Conservation (phyloP, 352 stramenopile genomes). For the Aphanomyces stellatus region DNA sequence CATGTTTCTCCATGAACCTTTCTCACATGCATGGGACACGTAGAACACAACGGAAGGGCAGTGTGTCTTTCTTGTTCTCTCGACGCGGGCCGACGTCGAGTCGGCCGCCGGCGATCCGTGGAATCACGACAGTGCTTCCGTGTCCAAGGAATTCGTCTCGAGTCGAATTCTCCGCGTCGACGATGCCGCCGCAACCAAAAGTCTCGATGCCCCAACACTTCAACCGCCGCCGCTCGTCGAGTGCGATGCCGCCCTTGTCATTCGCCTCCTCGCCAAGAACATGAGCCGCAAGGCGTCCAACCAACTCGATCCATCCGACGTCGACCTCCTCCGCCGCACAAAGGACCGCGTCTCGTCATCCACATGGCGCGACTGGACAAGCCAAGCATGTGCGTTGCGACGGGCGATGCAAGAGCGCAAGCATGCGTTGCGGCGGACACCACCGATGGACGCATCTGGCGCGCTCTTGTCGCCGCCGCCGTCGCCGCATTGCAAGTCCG, state of each 20-base stretch:
- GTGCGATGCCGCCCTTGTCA: no score
- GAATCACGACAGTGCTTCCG: no score
- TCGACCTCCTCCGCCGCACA: background rate
- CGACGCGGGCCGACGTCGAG: background rate
- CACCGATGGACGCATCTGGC: background rate
- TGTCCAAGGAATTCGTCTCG: background rate
- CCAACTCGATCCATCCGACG: background rate
- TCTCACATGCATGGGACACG: background rate
- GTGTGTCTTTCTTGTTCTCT: conserved; percentile 9
- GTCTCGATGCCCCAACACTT: background rate
- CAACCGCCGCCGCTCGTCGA: background rate
- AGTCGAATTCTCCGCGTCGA: background rate
- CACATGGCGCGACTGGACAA: background rate
- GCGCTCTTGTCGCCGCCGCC: background rate
- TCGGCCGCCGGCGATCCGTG: background rate
- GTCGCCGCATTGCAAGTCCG: background rate
- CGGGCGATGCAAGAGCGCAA: background rate
- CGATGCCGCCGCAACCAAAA: background rate
- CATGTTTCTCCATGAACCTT: background rate
- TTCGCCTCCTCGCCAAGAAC: conserved; percentile 9
- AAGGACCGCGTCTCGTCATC: background rate
- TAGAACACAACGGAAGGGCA: background rate
- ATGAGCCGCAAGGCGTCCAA: conserved; percentile 7
- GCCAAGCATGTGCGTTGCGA: background rate
- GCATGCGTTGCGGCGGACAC: background rate